Conservation (phyloP, 768 basidiomycete genomes). For the Hirschioporus abietinus region DNA sequence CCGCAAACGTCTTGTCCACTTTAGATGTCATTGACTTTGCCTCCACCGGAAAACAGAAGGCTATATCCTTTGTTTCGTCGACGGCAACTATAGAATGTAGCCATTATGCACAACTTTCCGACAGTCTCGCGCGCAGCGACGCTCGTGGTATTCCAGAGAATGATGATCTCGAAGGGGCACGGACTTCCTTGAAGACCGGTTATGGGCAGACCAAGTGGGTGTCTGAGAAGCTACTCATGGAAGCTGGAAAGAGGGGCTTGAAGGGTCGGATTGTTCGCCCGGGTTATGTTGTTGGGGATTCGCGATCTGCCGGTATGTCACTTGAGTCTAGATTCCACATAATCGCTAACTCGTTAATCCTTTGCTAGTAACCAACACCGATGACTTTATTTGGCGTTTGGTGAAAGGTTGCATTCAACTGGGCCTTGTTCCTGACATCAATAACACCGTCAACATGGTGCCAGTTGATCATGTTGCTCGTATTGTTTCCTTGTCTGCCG, state of each 20-base stretch:
- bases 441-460: slow-evolving; percentile 97
- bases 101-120: slow-evolving; percentile 84
- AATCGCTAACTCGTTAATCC: background rate
- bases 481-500: slow-evolving; percentile 67
- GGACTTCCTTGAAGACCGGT: slow-evolving; percentile 70
- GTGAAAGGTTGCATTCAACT: slow-evolving; percentile 98
- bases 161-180: slow-evolving; percentile 86
- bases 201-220: slow-evolving; percentile 99
- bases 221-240: slow-evolving; percentile 88
- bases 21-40: slow-evolving; percentile 80
- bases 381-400: slow-evolving; percentile 97
- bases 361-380: slow-evolving; percentile 86
- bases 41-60: slow-evolving; percentile 66
- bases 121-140: slow-evolving; percentile 47
- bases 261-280: slow-evolving; percentile 85
- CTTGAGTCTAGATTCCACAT: background rate
- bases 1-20: slow-evolving; percentile 91
- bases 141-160: slow-evolving; percentile 68
- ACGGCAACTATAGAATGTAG: slow-evolving; percentile 94
- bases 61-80: slow-evolving; percentile 87
- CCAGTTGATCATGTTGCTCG: slow-evolving; percentile 95
- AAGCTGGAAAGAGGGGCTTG: slow-evolving; percentile 84
- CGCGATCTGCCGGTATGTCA: slow-evolving; percentile 70
- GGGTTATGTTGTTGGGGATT: slow-evolving; percentile 95
- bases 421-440: slow-evolving; percentile 94